Evolutionary conservation across 257 asterid species (phyloP).

Genomic region (Fraxinus excelsior): DNA sequence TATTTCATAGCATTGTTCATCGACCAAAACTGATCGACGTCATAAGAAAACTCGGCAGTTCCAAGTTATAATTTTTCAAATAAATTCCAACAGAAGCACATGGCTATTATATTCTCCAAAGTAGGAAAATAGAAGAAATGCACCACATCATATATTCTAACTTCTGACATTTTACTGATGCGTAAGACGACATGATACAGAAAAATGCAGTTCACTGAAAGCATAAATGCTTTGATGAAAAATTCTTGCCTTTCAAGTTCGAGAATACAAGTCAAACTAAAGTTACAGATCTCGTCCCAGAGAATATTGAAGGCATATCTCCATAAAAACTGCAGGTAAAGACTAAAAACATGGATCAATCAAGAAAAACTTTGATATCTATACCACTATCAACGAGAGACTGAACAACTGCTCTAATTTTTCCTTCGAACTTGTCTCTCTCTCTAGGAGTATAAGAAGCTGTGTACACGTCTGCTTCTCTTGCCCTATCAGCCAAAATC

Average conservation of each 20-base stretch:
- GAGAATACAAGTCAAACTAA: background rate
- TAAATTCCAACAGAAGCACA: too few relatives aligned
- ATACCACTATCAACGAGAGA: constrained; percentile 90
- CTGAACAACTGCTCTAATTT: constrained; percentile 90
- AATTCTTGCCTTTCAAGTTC: background rate
- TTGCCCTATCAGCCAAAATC: constrained; percentile 75
- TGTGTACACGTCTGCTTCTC: constrained; percentile 90
- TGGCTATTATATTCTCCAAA: too few relatives aligned
- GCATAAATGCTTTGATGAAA: too few relatives aligned
- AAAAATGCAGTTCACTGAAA: too few relatives aligned
- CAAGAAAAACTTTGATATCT: constrained; percentile 84
- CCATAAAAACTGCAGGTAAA: background rate
- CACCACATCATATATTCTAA: background rate
- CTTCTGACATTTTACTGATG: background rate
- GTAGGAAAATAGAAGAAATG: too few relatives aligned
- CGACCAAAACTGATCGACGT: too few relatives aligned
- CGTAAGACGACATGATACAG: too few relatives aligned
- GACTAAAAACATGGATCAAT: constrained; percentile 33
- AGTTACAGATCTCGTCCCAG: background rate
- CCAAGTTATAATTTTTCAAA: too few relatives aligned
- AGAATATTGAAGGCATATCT: background rate
- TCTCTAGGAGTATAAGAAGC: constrained; percentile 88
- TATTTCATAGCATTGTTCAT: too few relatives aligned
- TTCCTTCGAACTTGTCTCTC: constrained; percentile 91
- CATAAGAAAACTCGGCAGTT: too few relatives aligned